A percentile compares a stretch with the other conserved stretches of the same genome.
Conservation (phyloP, 2,329 filamentous ascomycete species). For the Penicillium capsulatum region DNA sequence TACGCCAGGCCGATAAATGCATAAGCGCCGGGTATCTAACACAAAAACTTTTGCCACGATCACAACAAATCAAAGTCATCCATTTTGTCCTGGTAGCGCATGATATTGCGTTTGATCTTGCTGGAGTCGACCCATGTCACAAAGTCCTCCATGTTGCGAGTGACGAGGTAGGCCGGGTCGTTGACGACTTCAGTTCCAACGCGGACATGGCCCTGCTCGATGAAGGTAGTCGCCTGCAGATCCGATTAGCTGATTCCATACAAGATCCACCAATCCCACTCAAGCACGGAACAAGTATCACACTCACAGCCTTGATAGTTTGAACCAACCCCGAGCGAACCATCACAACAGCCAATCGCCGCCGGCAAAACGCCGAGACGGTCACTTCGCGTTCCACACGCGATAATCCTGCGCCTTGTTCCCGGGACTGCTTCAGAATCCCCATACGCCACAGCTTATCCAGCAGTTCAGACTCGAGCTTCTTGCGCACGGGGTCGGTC, state of each 20-base stretch:
- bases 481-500: constrained; percentile 69
- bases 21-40: constrained; percentile 26
- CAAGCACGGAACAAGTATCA: not conserved
- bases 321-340: constrained; percentile 87
- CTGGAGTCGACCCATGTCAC: constrained; percentile 94
- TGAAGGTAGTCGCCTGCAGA: constrained; percentile 60
- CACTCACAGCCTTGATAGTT: constrained; percentile 68
- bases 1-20: constrained; percentile 16
- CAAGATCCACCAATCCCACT: not conserved
- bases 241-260: constrained; percentile 6
- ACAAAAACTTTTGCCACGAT: constrained; percentile 25
- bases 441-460: constrained; percentile 94
- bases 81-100: constrained; percentile 90
- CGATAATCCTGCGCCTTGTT: constrained; percentile 66
- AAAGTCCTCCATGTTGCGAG: constrained; percentile 87
- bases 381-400: constrained; percentile 81
- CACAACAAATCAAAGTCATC: constrained; percentile 91
- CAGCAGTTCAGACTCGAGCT: constrained; percentile 81
- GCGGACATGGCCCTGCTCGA: constrained; percentile 90
- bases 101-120: constrained; percentile 95
- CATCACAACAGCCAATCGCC: constrained; percentile 86
- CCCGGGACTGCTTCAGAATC: constrained; percentile 68
- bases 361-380: constrained; percentile 80
- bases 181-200: constrained; percentile 88
- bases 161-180: constrained; percentile 85